These are phyloP conservation scores for Neopestalotiopsis clavispora DNA, from an alignment of 2,329 filamentous ascomycete genomes.

Conservation along the genomic window DNA sequence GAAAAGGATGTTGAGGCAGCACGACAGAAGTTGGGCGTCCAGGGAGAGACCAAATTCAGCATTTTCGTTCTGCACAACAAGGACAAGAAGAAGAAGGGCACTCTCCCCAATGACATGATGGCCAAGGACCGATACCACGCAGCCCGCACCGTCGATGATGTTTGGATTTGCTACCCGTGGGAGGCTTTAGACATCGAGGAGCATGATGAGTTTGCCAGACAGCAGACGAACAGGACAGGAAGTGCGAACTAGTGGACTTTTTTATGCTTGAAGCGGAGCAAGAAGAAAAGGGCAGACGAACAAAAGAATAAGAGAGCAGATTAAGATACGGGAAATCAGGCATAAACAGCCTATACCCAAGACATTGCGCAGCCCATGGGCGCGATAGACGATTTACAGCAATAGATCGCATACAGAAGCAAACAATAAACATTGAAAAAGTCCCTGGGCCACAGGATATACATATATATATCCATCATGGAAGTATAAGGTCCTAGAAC, in stretches of 20 bases:
- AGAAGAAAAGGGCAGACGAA: neutral
- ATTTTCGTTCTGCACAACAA: constrained; percentile 99
- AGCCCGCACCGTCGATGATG: constrained; percentile 86
- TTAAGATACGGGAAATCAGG: neutral
- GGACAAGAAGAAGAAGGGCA: constrained; percentile 94
- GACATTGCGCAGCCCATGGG: neutral
- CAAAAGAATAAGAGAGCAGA: neutral
- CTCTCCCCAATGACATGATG: constrained; percentile 79
- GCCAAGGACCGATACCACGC: constrained; percentile 77
- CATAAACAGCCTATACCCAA: neutral
- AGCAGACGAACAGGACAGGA: constrained; percentile 41
- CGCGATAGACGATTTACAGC: neutral
- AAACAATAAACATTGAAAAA: no score
- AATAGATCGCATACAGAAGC: neutral
- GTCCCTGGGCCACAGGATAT: no score
- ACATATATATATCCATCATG: no score
- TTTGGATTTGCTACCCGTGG: constrained; percentile 99
- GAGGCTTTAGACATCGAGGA: constrained; percentile 93
- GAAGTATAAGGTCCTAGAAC: no score
- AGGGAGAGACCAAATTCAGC: constrained; percentile 80
- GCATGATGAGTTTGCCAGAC: constrained; percentile 75
- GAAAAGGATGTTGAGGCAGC: constrained; percentile 89
- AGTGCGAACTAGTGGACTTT: constrained; percentile 18
- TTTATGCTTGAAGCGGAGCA: neutral
- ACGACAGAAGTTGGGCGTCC: constrained; percentile 71